phyloP scores from a whole-genome alignment of 108 stramenopile genomes.

The Aurantiochytrium sp. region DNA sequence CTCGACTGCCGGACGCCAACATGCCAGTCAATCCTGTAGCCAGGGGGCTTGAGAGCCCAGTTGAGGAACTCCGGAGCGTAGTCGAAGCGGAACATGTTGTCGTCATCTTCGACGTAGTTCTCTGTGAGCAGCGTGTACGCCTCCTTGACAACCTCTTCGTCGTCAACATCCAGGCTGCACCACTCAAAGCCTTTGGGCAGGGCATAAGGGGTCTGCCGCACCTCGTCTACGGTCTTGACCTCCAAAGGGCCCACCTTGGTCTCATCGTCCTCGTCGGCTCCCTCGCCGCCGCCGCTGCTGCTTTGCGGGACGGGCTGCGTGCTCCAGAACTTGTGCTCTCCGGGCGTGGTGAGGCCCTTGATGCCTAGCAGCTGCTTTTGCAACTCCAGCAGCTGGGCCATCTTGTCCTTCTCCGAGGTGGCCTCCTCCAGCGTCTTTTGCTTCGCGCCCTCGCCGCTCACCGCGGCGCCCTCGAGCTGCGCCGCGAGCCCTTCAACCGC shows the following conservation, averaged over 20 bases:
- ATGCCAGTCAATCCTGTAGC: constrained; percentile 65
- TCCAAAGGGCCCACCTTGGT: constrained; percentile 69
- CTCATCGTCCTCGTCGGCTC: constrained; percentile 30
- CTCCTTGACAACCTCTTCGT: constrained; percentile 56
- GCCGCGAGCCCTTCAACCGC: neutral
- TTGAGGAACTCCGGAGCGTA: constrained; percentile 75
- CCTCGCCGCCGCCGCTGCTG: neutral
- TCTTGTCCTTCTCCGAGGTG: too few species aligned
- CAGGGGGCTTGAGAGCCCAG: constrained; percentile 90
- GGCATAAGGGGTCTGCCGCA: constrained; percentile 80
- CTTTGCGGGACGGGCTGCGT: constrained; percentile 70
- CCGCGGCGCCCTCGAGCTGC: neutral
- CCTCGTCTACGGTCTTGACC: constrained; percentile 56
- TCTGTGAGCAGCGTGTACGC: constrained; percentile 85
- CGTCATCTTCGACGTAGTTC: constrained; percentile 99
- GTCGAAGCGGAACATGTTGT: constrained; percentile 92
- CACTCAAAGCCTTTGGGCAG: constrained; percentile 95
- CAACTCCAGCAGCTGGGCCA: too few species aligned
- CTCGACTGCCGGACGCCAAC: constrained; percentile 76
- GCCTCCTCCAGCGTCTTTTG: too few species aligned
- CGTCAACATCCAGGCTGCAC: constrained; percentile 69
- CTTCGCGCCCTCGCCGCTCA: neutral
- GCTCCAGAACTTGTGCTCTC: constrained; percentile 84
- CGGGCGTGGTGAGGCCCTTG: neutral
- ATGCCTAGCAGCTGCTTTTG: too few species aligned